Conservation (phyloP, 2,329 filamentous ascomycete genomes). For the Epichloe typhina region DNA sequence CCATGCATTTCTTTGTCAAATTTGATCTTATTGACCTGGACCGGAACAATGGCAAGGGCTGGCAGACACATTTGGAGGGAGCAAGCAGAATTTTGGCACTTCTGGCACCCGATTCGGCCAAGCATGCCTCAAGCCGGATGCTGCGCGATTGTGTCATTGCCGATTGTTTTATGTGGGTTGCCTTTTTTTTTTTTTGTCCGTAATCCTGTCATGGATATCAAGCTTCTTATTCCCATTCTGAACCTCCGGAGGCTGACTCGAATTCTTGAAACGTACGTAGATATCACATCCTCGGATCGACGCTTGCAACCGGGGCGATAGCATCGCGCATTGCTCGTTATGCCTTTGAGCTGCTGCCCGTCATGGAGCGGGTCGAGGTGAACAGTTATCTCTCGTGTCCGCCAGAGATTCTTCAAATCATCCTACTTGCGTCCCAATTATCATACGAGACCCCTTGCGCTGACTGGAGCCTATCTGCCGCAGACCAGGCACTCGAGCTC, state of each 20-base stretch:
- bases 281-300: constrained; percentile 28
- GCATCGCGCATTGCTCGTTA: constrained; percentile 26
- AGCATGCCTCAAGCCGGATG: constrained; percentile 19
- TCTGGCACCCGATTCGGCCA: constrained; percentile 16
- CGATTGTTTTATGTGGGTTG: constrained; percentile 33
- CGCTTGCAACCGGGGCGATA: constrained; percentile 22
- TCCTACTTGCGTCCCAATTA: constrained; percentile 30
- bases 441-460: constrained; percentile 23
- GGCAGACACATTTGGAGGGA: constrained; percentile 33
- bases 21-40: constrained; percentile 37
- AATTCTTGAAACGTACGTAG: constrained; percentile 11
- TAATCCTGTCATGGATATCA: no score
- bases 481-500: constrained; percentile 25
- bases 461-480: constrained; percentile 18
- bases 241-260: neutral
- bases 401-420: constrained; percentile 29
- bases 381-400: constrained; percentile 30
- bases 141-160: constrained; percentile 33
- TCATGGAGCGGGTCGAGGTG: constrained; percentile 28
- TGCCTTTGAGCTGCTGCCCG: constrained; percentile 24
- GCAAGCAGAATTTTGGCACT: constrained; percentile 29
- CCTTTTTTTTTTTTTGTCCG: neutral
- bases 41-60: constrained; percentile 26
- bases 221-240: neutral
- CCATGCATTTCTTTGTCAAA: constrained; percentile 37